Conservation (phyloP, 192 early-diverging fungal genomes). For the Entomortierella parvispora region DNA sequence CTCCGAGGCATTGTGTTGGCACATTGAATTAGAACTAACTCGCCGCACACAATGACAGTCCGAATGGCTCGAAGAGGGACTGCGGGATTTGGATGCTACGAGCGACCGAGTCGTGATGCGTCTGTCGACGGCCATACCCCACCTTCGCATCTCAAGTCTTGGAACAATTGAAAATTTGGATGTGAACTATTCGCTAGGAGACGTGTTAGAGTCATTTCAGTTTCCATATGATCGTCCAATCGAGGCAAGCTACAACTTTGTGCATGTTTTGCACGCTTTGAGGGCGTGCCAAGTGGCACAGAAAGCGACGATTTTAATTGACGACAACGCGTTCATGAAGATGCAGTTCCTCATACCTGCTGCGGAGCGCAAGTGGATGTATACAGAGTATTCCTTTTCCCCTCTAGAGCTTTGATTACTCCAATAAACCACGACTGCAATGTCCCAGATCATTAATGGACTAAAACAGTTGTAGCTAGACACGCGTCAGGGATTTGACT, state of each 20-base stretch:
- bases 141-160: conserved; percentile 43
- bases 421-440: too few relatives aligned
- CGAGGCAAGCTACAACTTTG: conserved; percentile 42
- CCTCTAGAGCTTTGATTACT: conserved; percentile 16
- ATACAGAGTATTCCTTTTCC: conserved; percentile 35
- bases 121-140: conserved; percentile 37
- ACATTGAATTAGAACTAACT: neutral
- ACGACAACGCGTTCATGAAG: conserved; percentile 38
- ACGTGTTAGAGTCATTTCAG: conserved; percentile 35
- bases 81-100: conserved; percentile 42
- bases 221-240: conserved; percentile 18
- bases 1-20: neutral
- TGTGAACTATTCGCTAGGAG: conserved; percentile 48
- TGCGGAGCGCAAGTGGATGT: conserved; percentile 23
- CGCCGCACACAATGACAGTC: conserved; percentile 1
- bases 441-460: too few relatives aligned
- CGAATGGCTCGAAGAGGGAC: conserved; percentile 43
- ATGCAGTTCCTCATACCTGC: conserved; percentile 41
- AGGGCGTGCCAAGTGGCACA: conserved; percentile 23
- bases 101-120: conserved; percentile 43
- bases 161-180: conserved; percentile 47
- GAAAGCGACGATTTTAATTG: conserved; percentile 26
- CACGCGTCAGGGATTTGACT: too few relatives aligned
- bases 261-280: conserved; percentile 35
- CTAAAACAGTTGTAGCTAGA: too few relatives aligned